phyloP scores from a whole-genome alignment of 192 early-diverging fungal genomes.

The Podila epigama region DNA sequence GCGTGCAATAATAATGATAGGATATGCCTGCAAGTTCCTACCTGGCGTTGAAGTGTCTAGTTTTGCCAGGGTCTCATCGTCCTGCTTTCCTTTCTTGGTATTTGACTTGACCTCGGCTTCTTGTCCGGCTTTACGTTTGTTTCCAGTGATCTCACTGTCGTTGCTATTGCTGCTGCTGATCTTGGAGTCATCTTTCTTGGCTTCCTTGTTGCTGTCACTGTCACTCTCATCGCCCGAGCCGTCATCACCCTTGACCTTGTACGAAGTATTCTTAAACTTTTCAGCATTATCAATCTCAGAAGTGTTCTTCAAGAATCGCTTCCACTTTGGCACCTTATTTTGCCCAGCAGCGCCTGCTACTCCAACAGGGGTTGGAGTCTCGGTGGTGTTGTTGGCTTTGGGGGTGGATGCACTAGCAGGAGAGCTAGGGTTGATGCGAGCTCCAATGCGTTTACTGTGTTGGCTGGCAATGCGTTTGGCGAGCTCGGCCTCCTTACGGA shows the following conservation, averaged over 20 bases:
- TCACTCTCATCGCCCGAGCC: conserved; percentile 18
- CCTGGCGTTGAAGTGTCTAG: conserved; percentile 28
- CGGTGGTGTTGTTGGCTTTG: not conserved
- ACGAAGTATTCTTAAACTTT: conserved; percentile 34
- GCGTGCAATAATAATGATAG: not conserved
- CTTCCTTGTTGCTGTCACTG: conserved; percentile 19
- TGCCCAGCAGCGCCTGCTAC: conserved; percentile 5
- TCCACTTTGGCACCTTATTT: conserved; percentile 46
- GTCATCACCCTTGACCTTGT: conserved; percentile 46
- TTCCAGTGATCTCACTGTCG: too few species aligned
- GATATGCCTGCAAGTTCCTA: not conserved
- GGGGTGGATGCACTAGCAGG: not conserved
- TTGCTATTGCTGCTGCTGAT: not conserved
- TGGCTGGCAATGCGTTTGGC: conserved; percentile 4
- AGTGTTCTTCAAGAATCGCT: conserved; percentile 42
- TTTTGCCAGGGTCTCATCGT: not conserved
- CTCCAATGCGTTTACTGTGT: not conserved
- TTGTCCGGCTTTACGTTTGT: conserved; percentile 28
- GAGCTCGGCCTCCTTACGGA: conserved; percentile 31
- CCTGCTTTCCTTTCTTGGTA: conserved; percentile 15
- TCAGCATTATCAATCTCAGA: conserved; percentile 46
- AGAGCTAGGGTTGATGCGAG: not conserved
- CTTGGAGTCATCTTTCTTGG: not conserved
- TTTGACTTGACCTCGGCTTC: not conserved
- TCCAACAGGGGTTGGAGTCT: not conserved